A percentile compares a stretch with the other conserved stretches of the same genome.
These are phyloP conservation scores for Chlamydomonas sphaeroides DNA, from an alignment of 139 green algal species.

Conservation along the genomic window DNA sequence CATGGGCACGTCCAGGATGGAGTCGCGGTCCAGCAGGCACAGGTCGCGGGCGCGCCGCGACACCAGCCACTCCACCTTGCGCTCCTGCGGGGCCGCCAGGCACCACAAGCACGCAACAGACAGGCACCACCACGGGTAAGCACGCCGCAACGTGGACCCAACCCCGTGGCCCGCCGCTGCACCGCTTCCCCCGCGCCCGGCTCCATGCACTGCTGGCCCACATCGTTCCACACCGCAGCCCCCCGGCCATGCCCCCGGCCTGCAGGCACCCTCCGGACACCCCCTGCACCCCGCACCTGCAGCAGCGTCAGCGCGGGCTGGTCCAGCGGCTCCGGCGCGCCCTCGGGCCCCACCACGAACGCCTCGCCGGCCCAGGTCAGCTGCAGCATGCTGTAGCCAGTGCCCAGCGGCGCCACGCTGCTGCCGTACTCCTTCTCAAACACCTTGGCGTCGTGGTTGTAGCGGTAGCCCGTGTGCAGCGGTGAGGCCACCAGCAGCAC, in stretches of 20 bases:
- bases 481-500: slow-evolving; percentile 34
- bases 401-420: slow-evolving; percentile 23
- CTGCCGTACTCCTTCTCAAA: slow-evolving; percentile 29
- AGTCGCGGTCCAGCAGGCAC: slow-evolving; percentile 13
- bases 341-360: slow-evolving; percentile 20
- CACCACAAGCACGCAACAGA: no score
- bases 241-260: no score
- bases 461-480: slow-evolving; percentile 40
- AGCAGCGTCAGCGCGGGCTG: slow-evolving; percentile 17
- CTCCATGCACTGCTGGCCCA: no score
- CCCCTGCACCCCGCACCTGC: background rate
- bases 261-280: background rate
- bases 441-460: slow-evolving; percentile 32
- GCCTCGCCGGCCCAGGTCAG: slow-evolving; percentile 36
- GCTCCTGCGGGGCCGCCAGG: background rate
- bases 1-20: slow-evolving; percentile 38
- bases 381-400: slow-evolving; percentile 39
- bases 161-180: no score
- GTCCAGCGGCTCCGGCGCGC: slow-evolving; percentile 23
- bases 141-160: no score
- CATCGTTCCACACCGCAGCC: no score
- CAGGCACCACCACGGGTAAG: no score
- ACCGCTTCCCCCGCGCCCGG: no score
- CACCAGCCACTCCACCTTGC: slow-evolving; percentile 43
- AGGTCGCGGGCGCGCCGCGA: slow-evolving; percentile 30